These are phyloP conservation scores for Alloascoidea hylecoeti DNA, from an alignment of 805 yeast genomes.

Conservation along the genomic window DNA sequence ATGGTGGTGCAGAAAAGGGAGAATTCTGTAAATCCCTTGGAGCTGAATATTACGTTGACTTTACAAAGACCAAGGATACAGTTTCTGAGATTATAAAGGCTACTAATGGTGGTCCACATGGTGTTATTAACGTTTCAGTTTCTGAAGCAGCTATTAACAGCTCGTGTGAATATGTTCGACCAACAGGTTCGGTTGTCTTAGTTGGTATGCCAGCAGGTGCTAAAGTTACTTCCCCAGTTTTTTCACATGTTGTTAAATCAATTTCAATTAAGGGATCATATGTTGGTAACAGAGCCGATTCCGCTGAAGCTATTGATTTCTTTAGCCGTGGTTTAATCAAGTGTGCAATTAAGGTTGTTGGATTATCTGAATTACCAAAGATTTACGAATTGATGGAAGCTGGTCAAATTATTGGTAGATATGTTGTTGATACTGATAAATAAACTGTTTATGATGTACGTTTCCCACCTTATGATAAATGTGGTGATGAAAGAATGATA, in stretches of 20 bases:
- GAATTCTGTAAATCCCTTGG: slow-evolving; percentile 42
- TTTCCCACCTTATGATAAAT: background rate
- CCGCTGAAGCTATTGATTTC: slow-evolving; percentile 70
- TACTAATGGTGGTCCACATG: slow-evolving; percentile 68
- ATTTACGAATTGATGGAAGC: slow-evolving; percentile 69
- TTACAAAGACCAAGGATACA: slow-evolving; percentile 38
- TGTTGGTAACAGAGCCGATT: slow-evolving; percentile 83
- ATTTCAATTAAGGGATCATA: slow-evolving; percentile 67
- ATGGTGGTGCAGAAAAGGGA: slow-evolving; percentile 53
- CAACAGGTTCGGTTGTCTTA: slow-evolving; percentile 55
- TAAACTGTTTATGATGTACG: slow-evolving; percentile 20
- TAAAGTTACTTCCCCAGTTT: slow-evolving; percentile 52
- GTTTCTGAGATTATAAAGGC: slow-evolving; percentile 37
- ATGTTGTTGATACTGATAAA: slow-evolving; percentile 68
- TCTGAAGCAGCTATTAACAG: slow-evolving; percentile 53
- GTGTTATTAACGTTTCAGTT: slow-evolving; percentile 63
- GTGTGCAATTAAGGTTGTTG: slow-evolving; percentile 64
- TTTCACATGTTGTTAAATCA: slow-evolving; percentile 61
- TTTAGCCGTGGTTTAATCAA: slow-evolving; percentile 57
- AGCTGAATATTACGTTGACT: slow-evolving; percentile 51
- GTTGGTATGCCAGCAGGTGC: slow-evolving; percentile 80
- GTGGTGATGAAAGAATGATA: background rate
- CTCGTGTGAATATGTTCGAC: slow-evolving; percentile 45
- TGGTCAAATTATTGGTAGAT: slow-evolving; percentile 80
- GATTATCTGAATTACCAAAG: slow-evolving; percentile 53